Percentiles rank a stretch among this genome's conserved stretches.
phyloP scores from a whole-genome alignment of 805 yeast species.

The Pichia deserticola region DNA sequence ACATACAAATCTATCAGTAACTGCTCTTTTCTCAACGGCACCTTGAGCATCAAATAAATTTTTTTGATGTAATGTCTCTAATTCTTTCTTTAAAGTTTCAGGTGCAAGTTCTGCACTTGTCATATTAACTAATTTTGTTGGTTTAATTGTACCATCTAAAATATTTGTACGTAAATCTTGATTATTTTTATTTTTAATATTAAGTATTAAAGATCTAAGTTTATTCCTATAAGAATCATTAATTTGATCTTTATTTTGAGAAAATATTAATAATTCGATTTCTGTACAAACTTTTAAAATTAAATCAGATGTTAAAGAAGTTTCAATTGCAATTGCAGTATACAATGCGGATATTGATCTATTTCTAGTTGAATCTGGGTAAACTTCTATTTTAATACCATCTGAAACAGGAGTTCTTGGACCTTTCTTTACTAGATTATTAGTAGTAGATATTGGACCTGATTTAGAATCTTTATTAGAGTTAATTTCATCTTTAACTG shows the following conservation, averaged over 20 bases:
- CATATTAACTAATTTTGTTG: constrained; percentile 68
- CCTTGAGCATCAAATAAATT: constrained; percentile 96
- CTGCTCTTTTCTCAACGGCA: constrained; percentile 91
- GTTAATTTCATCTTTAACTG: not conserved
- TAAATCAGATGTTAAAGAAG: constrained; percentile 42
- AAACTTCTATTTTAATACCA: constrained; percentile 61
- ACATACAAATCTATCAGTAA: constrained; percentile 93
- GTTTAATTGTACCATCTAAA: constrained; percentile 55
- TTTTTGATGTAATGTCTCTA: constrained; percentile 78
- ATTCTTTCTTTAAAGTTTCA: constrained; percentile 75
- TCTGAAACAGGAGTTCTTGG: constrained; percentile 80
- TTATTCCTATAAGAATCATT: constrained; percentile 67
- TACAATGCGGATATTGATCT: constrained; percentile 77
- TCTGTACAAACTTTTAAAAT: constrained; percentile 58
- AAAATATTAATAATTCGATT: constrained; percentile 67
- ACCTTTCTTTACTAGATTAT: constrained; percentile 11
- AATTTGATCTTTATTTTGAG: constrained; percentile 48
- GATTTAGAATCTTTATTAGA: constrained; percentile 23
- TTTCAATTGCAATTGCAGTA: constrained; percentile 81
- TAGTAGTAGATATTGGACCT: constrained; percentile 32
- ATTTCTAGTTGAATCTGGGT: constrained; percentile 76
- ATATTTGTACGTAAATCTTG: constrained; percentile 73
- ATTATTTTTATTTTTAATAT: constrained; percentile 81
- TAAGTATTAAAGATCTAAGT: constrained; percentile 79
- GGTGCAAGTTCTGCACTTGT: constrained; percentile 95